Evolutionary conservation across 148 eudicot species (phyloP), one percentile per base, ranked within the genome.

Genomic region (Gaultheria prostrata): DNA sequence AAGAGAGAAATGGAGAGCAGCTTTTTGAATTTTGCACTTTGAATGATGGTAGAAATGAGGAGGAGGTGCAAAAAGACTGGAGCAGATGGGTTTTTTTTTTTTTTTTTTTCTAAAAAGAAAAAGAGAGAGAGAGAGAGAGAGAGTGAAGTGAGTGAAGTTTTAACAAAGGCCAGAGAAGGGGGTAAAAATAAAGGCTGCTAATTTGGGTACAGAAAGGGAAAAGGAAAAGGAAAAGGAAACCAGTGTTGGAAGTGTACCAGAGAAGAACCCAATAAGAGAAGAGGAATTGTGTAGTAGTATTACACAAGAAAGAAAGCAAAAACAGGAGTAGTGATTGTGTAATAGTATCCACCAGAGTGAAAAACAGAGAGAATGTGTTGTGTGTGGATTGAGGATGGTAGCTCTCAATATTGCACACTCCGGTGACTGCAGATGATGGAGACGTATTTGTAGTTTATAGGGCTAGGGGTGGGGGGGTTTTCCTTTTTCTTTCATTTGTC

Each of bases 251-350:
- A 39, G 43, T 4, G 43, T 39, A 39, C 43, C n/a, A n/a, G n/a
- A n/a, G 43, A 39, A 3, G 43, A 6, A 39, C 6, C 3, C 43
- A 39, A 39, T 39, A 39, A 39, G 43, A 39, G 43, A 39, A 39
- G 43, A 39, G 43, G 43, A 39, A 39, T 39, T 39, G 43, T 39
- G 43, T 39, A n/a, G n/a, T n/a, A n/a, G n/a, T n/a, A n/a, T n/a
- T n/a, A n/a, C n/a, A n/a, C 63, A 81, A 70, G 26, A 71, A 48
- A 81, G 6, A 32, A 26, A 35, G 74, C 35, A 54, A 72, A 72
- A 39, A 35, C 17, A 50, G 32, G 43, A 39, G 43, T 6, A 39
- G 43, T 39, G 43, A 6, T 6, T 39, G 43, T 39, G 43, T 46
- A 80, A n/a, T 50, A 45, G 15, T 11, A 48, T 65, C 26, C 18